A percentile compares a stretch with the other conserved stretches of the same genome.
Evolutionary conservation across 179 eudicot genomes (phyloP).

Genomic region (Corrigiola litoralis): DNA sequence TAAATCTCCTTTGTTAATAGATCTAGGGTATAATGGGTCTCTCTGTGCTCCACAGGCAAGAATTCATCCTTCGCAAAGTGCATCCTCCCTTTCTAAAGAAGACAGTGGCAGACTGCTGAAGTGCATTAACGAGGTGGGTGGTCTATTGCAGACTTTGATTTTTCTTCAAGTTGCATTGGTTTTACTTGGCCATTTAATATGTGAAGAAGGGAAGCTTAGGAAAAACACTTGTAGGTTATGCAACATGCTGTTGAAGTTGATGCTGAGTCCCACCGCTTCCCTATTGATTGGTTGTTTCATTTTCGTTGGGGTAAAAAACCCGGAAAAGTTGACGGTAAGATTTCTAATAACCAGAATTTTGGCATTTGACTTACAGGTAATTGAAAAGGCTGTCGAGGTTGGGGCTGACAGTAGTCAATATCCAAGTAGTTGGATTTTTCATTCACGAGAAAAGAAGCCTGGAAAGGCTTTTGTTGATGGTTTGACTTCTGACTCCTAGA

Average conservation of each 20-base stretch:
- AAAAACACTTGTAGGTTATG: constrained; percentile 66
- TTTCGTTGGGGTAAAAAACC: constrained; percentile 93
- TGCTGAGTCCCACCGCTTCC: constrained; percentile 74
- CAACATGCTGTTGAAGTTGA: constrained; percentile 71
- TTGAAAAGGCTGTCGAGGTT: constrained; percentile 67
- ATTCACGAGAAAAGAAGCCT: constrained; percentile 88
- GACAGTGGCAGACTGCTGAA: constrained; percentile 52
- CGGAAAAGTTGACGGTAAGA: constrained; percentile 80
- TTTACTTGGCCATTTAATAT: constrained; percentile 5
- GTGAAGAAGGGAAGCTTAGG: constrained; percentile 31
- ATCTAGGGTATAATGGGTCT: neutral
- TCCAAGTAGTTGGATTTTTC: constrained; percentile 88
- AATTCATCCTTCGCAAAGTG: constrained; percentile 72
- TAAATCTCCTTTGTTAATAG: neutral
- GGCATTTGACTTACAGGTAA: constrained; percentile 62
- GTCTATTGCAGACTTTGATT: neutral
- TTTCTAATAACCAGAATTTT: constrained; percentile 28
- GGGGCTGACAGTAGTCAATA: constrained; percentile 86
- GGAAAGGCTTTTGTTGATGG: constrained; percentile 89
- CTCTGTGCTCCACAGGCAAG: constrained; percentile 50
- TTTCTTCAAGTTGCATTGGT: neutral
- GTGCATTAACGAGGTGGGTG: constrained; percentile 74
- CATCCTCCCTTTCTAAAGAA: constrained; percentile 66
- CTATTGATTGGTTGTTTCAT: constrained; percentile 87
- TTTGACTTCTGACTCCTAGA: constrained; percentile 63